Evolutionary conservation across 2,329 filamentous ascomycete genomes (phyloP), one percentile per base, ranked within the genome.

Genomic region (Alternaria triticimaculans): DNA sequence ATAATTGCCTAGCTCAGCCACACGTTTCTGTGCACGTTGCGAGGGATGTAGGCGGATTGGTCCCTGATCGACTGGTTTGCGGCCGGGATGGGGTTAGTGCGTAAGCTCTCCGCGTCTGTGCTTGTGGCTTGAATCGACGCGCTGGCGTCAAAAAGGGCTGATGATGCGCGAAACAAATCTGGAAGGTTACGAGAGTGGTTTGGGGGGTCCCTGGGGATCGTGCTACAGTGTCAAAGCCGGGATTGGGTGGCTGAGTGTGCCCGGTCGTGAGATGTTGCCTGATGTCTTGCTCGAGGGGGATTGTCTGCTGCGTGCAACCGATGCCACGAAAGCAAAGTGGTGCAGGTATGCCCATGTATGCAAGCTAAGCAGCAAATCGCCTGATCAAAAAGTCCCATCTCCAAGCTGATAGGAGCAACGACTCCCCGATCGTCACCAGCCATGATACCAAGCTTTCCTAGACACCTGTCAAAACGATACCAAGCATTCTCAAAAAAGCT

Each of bases 361-460:
- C 15, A 26, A n/a, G 20, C 41, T 23, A 45, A 18, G 26, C 33
- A 28, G 33, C 26, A 48, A 50, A 30, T 7, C 9, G 14, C 23
- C n/a, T 30, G 12, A 9, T 7, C 18, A 15, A 15, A n/a, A 55
- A 33, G n/a, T 18, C 8, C 21, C 11, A n/a, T 21, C n/a, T 30
- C n/a, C 45, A 18, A 33, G 18, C 33, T 25, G 45, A 54, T 18
- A 30, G 26, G 28, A 37, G 43, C 28, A 18, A 41, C 15, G 37
- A 10, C 37, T 18, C 18, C 20, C 44, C 8, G 25, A 21, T 15
- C 25, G 20, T 7, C 25, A 30, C 18, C 37, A 46, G 30, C 59
- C 33, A 28, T 53, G 20, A 21, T 37, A 58, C 30, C 55, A 58
- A 62, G 59, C 59, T 58, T 62, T 45, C 37, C 37, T 18, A 18